Evolutionary conservation across 768 basidiomycete species (phyloP).

Genomic region (Galerina sulciceps): DNA sequence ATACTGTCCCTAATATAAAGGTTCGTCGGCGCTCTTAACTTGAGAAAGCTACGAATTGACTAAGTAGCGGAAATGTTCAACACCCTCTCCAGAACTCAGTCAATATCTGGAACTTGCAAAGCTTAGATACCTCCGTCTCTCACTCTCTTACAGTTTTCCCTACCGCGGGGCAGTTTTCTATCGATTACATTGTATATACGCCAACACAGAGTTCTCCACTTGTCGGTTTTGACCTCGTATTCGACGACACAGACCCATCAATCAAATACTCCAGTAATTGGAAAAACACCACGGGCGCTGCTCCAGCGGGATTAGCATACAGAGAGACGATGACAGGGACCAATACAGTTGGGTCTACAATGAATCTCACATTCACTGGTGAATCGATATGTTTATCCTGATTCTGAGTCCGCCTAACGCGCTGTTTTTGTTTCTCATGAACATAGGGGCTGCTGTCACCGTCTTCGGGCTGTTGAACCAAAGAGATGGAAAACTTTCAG

Average conservation of each 20-base stretch:
- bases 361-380: conserved; percentile 8
- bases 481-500: conserved; percentile 4
- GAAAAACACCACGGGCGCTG: not conserved
- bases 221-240: not conserved
- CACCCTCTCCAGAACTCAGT: not conserved
- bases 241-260: not conserved
- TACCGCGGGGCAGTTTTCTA: not conserved
- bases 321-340: conserved; percentile 8
- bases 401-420: not conserved
- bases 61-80: not conserved
- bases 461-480: conserved; percentile 8
- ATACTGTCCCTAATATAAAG: not conserved
- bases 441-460: not conserved
- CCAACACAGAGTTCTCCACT: not conserved
- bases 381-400: too few relatives aligned
- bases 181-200: not conserved
- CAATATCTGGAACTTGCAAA: not conserved
- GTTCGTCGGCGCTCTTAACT: not conserved
- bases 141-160: not conserved
- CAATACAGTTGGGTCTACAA: not conserved
- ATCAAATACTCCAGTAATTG: not conserved
- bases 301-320: not conserved
- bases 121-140: not conserved
- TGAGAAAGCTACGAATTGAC: too few relatives aligned
- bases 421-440: too few relatives aligned